Evolutionary conservation across 768 basidiomycete genomes (phyloP).

Genomic region (Lyophyllum atratum): DNA sequence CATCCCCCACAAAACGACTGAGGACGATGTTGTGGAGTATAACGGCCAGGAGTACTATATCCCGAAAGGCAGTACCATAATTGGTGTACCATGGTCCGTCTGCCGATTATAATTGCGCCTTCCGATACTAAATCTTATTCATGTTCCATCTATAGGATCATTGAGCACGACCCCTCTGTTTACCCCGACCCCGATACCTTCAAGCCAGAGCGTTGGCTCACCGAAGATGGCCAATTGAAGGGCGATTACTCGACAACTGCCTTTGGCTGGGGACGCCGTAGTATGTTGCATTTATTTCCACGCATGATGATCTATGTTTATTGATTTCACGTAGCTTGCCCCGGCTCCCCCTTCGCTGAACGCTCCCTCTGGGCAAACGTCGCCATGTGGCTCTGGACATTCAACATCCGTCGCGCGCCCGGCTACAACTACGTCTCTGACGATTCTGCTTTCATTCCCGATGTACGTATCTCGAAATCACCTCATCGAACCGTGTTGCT

Average conservation of each 20-base stretch:
- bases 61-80: slow-evolving; percentile 6
- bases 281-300: neutral
- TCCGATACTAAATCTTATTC: neutral
- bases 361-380: slow-evolving; percentile 8
- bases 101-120: no score
- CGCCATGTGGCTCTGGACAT: slow-evolving; percentile 6
- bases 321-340: slow-evolving; percentile 3
- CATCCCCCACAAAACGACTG: slow-evolving; percentile 5
- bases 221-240: slow-evolving; percentile 2
- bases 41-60: slow-evolving; percentile 9
- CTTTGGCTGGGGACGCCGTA: slow-evolving; percentile 9
- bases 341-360: slow-evolving; percentile 8
- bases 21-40: slow-evolving; percentile 7
- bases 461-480: neutral
- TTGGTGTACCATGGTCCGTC: slow-evolving; percentile 3
- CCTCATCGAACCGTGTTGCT: neutral
- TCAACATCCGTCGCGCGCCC: slow-evolving; percentile 3
- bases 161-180: slow-evolving; percentile 3
- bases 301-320: neutral
- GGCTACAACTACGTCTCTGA: slow-evolving; percentile 4
- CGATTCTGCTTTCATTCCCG: slow-evolving; percentile 8
- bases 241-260: slow-evolving; percentile 9
- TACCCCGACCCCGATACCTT: slow-evolving; percentile 8
- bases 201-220: slow-evolving; percentile 6
- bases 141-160: neutral